Percentiles rank a stretch among this genome's conserved stretches.
Evolutionary conservation across 2,329 filamentous ascomycete species (phyloP).

Genomic region (Talaromyces pinophilus): DNA sequence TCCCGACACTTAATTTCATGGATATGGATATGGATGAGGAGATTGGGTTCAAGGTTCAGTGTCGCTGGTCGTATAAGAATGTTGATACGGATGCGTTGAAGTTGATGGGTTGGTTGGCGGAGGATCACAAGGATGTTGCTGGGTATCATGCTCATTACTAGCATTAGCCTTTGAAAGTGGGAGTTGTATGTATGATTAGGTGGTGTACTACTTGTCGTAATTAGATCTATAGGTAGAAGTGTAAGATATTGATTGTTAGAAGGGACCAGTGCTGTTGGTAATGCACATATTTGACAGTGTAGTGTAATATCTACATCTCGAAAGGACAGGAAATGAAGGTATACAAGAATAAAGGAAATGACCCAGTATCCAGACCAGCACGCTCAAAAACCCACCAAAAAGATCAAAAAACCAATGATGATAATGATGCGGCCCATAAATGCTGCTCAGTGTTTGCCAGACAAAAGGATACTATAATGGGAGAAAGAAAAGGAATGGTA

Average conservation of each 20-base stretch:
- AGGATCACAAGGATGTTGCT: constrained; percentile 7
- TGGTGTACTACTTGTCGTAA: not conserved
- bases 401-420: constrained; percentile 5
- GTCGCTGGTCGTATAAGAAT: constrained; percentile 45
- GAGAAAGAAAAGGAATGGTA: not conserved
- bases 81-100: constrained; percentile 37
- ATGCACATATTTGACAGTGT: not conserved
- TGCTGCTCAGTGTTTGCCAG: not conserved
- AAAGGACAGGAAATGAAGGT: constrained; percentile 11
- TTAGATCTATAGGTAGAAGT: not conserved
- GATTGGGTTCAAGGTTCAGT: constrained; percentile 30
- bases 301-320: constrained; percentile 16
- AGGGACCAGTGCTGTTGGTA: not conserved
- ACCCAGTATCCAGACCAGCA: constrained; percentile 7
- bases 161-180: not conserved
- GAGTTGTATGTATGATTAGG: constrained; percentile 1
- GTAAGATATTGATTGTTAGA: constrained; percentile 3
- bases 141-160: constrained; percentile 8
- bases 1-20: constrained; percentile 3
- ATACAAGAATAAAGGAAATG: constrained; percentile 10
- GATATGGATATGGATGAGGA: constrained; percentile 25
- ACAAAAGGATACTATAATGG: no score
- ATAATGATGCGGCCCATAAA: constrained; percentile 5
- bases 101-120: constrained; percentile 34
- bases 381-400: constrained; percentile 17